Percentiles rank a stretch among this genome's conserved stretches.
Conservation (phyloP, 2,329 filamentous ascomycete species). For the Penicillium sp. region DNA sequence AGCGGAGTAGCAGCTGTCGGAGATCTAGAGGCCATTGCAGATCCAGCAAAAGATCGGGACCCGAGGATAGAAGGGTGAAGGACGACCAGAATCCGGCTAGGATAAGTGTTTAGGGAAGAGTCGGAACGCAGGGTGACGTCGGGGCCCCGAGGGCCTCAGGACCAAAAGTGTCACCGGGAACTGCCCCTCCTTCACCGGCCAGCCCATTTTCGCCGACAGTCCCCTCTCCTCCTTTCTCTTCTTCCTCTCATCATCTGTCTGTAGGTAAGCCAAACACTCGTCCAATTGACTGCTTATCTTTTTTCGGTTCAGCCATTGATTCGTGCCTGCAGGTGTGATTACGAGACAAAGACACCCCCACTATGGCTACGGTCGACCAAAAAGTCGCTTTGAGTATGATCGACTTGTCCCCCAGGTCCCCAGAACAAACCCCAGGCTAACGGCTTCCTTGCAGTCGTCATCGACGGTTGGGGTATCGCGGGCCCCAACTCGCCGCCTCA, state of each 20-base stretch:
- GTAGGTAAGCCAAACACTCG: slow-evolving; percentile 11
- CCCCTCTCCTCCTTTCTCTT: slow-evolving; percentile 17
- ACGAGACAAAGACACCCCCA: slow-evolving; percentile 34
- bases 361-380: slow-evolving; percentile 70
- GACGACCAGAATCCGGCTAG: slow-evolving; percentile 22
- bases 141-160: slow-evolving; percentile 27
- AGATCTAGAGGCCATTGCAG: slow-evolving; percentile 41
- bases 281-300: slow-evolving; percentile 5
- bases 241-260: slow-evolving; percentile 18
- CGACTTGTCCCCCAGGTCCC: slow-evolving; percentile 34
- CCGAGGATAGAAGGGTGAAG: slow-evolving; percentile 24
- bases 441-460: slow-evolving; percentile 72
- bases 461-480: slow-evolving; percentile 97
- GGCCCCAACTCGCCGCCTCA: slow-evolving; percentile 78
- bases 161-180: slow-evolving; percentile 41
- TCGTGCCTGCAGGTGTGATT: slow-evolving; percentile 19
- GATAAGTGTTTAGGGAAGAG: slow-evolving; percentile 41
- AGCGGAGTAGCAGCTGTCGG: slow-evolving; percentile 46
- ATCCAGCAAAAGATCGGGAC: slow-evolving; percentile 11
- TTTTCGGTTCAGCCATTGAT: slow-evolving; percentile 25
- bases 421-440: slow-evolving; percentile 23
- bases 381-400: slow-evolving; percentile 69
- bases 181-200: slow-evolving; percentile 39
- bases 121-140: slow-evolving; percentile 42
- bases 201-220: slow-evolving; percentile 18